phyloP scores from a whole-genome alignment of 352 stramenopile species.

The Phytophthora sp. region DNA sequence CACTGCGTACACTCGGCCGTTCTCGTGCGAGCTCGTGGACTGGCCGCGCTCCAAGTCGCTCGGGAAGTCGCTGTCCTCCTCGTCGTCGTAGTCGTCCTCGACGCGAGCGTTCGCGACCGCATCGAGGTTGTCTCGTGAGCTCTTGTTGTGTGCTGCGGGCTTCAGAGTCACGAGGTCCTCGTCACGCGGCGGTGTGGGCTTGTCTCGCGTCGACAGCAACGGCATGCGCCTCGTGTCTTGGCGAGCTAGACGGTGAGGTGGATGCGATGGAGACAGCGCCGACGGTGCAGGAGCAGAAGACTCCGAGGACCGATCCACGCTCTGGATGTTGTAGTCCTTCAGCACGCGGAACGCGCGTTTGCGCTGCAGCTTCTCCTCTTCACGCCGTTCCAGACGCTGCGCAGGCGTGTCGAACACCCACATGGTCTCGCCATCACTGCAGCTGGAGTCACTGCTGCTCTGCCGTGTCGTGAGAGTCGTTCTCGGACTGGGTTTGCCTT shows the following conservation, averaged over 20 bases:
- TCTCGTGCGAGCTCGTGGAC: conserved; percentile 8
- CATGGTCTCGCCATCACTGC: conserved; percentile 50
- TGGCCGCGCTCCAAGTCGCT: conserved; percentile 12
- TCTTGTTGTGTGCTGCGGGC: conserved; percentile 13
- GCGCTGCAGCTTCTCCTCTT: conserved; percentile 56
- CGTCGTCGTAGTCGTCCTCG: conserved; percentile 31
- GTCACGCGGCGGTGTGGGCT: conserved; percentile 26
- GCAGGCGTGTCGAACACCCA: conserved; percentile 52
- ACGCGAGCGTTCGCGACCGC: conserved; percentile 9
- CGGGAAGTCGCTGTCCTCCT: conserved; percentile 24
- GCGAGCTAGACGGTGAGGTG: no score
- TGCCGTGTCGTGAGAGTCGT: conserved; percentile 14
- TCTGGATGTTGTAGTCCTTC: conserved; percentile 51
- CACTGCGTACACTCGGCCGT: conserved; percentile 33
- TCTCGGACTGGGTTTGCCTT: conserved; percentile 3
- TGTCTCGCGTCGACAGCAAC: conserved; percentile 23
- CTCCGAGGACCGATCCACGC: conserved; percentile 10
- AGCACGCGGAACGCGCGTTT: conserved; percentile 59
- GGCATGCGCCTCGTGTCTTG: conserved; percentile 40
- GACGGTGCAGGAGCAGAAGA: not conserved
- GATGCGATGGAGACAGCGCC: no score
- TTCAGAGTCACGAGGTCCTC: conserved; percentile 46
- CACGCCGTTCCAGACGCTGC: conserved; percentile 52
- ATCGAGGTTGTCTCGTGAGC: conserved; percentile 24
- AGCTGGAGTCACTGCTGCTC: conserved; percentile 24